Evolutionary conservation across 2,329 filamentous ascomycete genomes (phyloP), one percentile per base, ranked within the genome.

Genomic region (Calonectria fujianensis): DNA sequence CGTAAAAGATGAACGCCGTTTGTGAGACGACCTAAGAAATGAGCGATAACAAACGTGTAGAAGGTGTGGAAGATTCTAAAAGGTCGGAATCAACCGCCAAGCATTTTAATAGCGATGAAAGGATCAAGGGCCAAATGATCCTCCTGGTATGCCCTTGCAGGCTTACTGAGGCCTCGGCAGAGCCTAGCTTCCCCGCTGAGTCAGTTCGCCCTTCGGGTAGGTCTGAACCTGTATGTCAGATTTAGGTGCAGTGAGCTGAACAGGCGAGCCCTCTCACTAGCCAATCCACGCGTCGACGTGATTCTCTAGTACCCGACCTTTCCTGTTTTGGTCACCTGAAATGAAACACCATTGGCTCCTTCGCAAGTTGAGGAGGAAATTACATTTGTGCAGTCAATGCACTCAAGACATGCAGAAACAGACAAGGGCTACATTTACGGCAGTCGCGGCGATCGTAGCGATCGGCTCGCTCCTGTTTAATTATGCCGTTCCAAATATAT

Each of bases 341-440:
- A 59, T 32, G 32, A 32, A 20, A 18, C 54, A 59, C 16, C n/a
- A 37, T 59, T 32, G 54, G 54, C 54, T 59, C 54, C 20, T 59
- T 13, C 32, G 27, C 54, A 32, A 59, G 32, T n/a, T 37, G 32
- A 16, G 20, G 24, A 14, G 54, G 54, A 59, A 59, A 59, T 59
- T 59, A 20, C 18, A n/a, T 9, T 13, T 24, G 1, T 24, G 24
- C 24, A 24, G 52, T 37, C 52, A 57, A 35, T n/a, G 18, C 31
- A 11, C 54, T 37, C 5, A 14, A 27, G 20, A 24, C 20, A n/a
- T 27, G 18, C 24, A 11, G 31, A 18, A 24, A 14, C 6, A n/a
- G 10, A 59, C 32, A 24, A 35, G 54, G 18, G n/a, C 32, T 35
- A 29, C 57, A 39, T 61, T 29, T 35, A 11, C 18, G 41, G 41